Evolutionary conservation across 495 filamentous ascomycete genomes (phyloP).

Genomic region (Coniosporium apollinis): DNA sequence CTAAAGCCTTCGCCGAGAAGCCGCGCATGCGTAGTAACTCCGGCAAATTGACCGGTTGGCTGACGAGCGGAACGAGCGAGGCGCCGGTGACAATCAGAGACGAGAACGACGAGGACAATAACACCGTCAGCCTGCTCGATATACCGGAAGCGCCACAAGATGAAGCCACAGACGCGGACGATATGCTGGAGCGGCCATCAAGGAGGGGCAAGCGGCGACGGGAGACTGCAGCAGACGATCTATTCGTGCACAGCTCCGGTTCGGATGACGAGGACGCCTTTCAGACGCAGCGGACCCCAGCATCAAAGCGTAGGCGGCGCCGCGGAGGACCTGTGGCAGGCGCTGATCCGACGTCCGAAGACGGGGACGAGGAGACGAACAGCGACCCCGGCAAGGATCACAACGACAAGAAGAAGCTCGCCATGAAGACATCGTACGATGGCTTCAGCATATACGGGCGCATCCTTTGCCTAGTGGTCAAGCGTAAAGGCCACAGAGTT

Average conservation of each 20-base stretch:
- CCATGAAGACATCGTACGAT: conserved; percentile 72
- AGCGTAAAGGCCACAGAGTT: conserved; percentile 39
- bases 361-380: conserved; percentile 19
- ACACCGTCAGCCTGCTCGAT: conserved; percentile 11
- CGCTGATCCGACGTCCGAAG: not conserved
- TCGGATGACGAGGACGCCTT: conserved; percentile 12
- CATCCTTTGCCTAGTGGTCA: conserved; percentile 79
- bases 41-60: conserved; percentile 37
- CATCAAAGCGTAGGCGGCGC: conserved; percentile 6
- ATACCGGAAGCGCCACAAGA: conserved; percentile 14
- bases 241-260: conserved; percentile 10
- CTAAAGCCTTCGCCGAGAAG: conserved; percentile 50
- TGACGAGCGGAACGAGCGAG: conserved; percentile 28
- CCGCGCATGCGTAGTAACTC: conserved; percentile 37
- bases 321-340: not conserved
- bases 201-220: conserved; percentile 4
- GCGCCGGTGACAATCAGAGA: conserved; percentile 21
- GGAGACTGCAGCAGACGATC: conserved; percentile 9
- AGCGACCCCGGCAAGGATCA: no score
- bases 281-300: conserved; percentile 4
- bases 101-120: conserved; percentile 20
- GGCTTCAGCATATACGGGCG: conserved; percentile 90
- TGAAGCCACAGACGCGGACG: conserved; percentile 3
- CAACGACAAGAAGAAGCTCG: conserved; percentile 86
- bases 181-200: not conserved